phyloP scores from a whole-genome alignment of 2,329 filamentous ascomycete genomes.

The Salinomyces thailandicus region DNA sequence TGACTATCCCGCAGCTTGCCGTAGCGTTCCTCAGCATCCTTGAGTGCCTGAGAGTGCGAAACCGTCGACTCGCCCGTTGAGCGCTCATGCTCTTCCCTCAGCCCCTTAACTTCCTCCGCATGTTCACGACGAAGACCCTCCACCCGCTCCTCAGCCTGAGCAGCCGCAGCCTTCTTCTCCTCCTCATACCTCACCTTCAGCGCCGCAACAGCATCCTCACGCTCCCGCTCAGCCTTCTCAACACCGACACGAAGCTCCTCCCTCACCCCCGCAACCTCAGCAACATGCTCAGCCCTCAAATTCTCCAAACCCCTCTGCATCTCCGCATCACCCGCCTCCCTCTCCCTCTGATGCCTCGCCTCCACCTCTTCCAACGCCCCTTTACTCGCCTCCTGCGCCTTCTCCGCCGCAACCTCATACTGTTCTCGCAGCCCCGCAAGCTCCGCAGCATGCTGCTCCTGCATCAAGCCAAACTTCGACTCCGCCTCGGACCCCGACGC shows the following conservation, averaged over 20 bases:
- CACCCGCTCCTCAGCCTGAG: conserved; percentile 5
- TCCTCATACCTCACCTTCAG: conserved; percentile 2
- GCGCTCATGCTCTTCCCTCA: conserved; percentile 2
- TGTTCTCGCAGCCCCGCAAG: conserved; percentile 2
- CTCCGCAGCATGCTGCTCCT: background rate
- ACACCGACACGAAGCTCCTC: conserved; percentile 4
- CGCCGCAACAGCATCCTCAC: conserved; percentile 1
- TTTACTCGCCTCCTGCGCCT: background rate
- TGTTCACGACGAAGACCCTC: conserved; percentile 3
- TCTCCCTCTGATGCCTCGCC: conserved; percentile 4
- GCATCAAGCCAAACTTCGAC: conserved; percentile 3
- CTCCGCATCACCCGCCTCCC: background rate
- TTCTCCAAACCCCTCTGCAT: conserved; percentile 6
- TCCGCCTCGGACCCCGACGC: conserved; percentile 1
- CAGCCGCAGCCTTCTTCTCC: background rate
- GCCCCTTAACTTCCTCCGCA: conserved; percentile 1
- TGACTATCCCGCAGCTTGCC: background rate
- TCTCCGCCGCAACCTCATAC: conserved; percentile 3
- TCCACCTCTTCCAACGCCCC: conserved; percentile 3
- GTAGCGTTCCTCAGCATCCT: conserved; percentile 1
- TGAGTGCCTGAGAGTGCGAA: conserved; percentile 1
- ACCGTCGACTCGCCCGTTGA: background rate
- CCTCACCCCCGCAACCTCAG: conserved; percentile 2
- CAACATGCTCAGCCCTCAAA: conserved; percentile 1
- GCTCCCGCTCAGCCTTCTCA: conserved; percentile 3